Base-by-base conservation (phyloP, 2,329 filamentous ascomycete genomes). In the Shiraia sp. region DNA sequence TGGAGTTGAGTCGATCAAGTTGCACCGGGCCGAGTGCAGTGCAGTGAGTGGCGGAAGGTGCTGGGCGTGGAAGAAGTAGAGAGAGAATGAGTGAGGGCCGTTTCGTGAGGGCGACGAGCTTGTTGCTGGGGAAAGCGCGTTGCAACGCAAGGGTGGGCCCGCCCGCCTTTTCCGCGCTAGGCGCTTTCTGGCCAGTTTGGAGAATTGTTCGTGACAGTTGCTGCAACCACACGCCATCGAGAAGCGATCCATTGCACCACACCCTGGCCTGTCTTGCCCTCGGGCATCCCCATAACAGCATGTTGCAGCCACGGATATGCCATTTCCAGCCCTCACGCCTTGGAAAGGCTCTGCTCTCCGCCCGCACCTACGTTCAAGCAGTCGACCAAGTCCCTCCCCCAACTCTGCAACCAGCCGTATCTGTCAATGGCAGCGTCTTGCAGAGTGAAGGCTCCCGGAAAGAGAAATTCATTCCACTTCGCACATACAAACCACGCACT, bases 401-500 rank as follows among this genome's bases (percentile, higher is more conserved):
- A 7, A 42, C 47, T 46, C 60, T 59, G 31, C 54, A 69, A 69
- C 54, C 61, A 67, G 56, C 55, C 36, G 54, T 60, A 24, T 49
- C 50, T 55, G 67, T 57, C 26, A 55, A 68, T 16, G 54, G 46
- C 33, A 51, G 45, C 9, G 39, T 57, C 13, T 32, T 57, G 23
- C 55, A 58, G 30, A 32, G 52, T 32, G 54, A 61, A 33, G 58
- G 61, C 32, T 47, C 62, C 6, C 57, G 65, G 4, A 63, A 58
- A 27, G 65, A 69, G 14, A 51, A 59, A 30, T 68, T 67, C 47
- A 71, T 75, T 47, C 68, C 72, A 23, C 68, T 97, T 69, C 85
- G 89, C 59, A 93, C 88, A 39, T 99, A 96, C 72, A 97, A 88
- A 70, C 93, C 93, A 25, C 85, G 90, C 59, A 96, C 93, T 1